These are phyloP conservation scores for Ceratobasidium sp. DNA, from an alignment of 1,284 basidiomycete genomes.

Conservation along the genomic window DNA sequence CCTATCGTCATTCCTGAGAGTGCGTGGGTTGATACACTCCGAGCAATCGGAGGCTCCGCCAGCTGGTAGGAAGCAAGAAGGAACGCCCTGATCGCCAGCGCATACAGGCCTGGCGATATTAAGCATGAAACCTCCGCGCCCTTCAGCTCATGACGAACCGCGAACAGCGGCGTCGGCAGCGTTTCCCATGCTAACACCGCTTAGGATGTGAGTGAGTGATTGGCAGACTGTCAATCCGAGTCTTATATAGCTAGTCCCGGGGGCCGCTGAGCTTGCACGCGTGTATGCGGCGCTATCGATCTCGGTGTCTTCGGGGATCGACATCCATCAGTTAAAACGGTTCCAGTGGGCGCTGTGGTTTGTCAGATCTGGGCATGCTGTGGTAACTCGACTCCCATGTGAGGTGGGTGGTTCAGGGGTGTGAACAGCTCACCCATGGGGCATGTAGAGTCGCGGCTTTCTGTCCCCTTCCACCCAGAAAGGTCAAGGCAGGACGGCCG, in stretches of 20 bases:
- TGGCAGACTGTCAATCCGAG: not conserved
- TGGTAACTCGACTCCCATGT: slow-evolving; percentile 14
- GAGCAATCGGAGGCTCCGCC: not conserved
- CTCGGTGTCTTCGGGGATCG: slow-evolving; percentile 37
- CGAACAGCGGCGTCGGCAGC: not conserved
- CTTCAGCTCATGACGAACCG: not conserved
- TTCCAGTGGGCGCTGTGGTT: not conserved
- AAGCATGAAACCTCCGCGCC: not conserved
- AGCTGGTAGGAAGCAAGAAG: not conserved
- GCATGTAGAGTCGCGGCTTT: not conserved
- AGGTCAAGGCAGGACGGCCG: not conserved
- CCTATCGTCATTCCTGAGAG: slow-evolving; percentile 6
- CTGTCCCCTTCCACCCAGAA: not conserved
- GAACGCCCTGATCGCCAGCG: slow-evolving; percentile 11
- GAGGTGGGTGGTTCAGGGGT: slow-evolving; percentile 20
- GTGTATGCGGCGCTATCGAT: slow-evolving; percentile 16
- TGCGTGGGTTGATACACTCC: not conserved
- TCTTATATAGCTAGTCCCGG: slow-evolving; percentile 24
- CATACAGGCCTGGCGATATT: slow-evolving; percentile 10
- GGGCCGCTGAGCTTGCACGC: not conserved
- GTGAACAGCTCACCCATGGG: slow-evolving; percentile 8
- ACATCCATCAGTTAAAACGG: slow-evolving; percentile 9
- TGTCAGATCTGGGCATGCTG: slow-evolving; percentile 18
- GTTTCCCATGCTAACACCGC: slow-evolving; percentile 23
- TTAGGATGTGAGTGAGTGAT: not conserved